phyloP scores from a whole-genome alignment of 129 eudicot genomes.

The Heracleum sosnowskyi region DNA sequence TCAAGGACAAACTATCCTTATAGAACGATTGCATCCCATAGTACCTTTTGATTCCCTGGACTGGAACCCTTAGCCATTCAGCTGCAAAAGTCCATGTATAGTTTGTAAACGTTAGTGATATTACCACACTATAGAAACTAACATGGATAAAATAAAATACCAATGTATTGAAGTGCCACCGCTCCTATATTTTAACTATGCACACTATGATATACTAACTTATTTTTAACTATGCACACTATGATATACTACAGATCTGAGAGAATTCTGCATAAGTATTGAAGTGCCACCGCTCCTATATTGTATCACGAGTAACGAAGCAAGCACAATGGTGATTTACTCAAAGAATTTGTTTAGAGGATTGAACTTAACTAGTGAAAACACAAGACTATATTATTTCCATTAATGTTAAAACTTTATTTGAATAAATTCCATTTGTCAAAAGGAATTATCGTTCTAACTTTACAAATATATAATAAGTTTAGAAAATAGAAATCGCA shows the following conservation, averaged over 20 bases:
- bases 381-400: no score
- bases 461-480: background rate
- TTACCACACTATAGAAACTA: background rate
- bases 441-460: constrained; percentile 1
- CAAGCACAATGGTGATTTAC: background rate
- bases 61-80: constrained; percentile 98
- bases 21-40: no score
- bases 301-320: background rate
- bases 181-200: no score
- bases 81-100: constrained; percentile 39
- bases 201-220: no score
- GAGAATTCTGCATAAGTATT: background rate
- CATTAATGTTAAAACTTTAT: background rate
- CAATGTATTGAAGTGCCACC: no score
- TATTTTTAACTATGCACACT: background rate
- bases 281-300: background rate
- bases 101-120: constrained; percentile 7
- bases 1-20: no score
- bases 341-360: background rate
- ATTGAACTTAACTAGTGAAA: background rate
- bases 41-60: no score
- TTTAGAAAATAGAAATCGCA: background rate
- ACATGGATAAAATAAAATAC: background rate
- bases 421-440: background rate
- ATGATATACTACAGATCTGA: background rate